A percentile compares a stretch with the other conserved stretches of the same genome.
Evolutionary conservation across 441 rosid genomes (phyloP).

Genomic region (Aquilaria agallochum): DNA sequence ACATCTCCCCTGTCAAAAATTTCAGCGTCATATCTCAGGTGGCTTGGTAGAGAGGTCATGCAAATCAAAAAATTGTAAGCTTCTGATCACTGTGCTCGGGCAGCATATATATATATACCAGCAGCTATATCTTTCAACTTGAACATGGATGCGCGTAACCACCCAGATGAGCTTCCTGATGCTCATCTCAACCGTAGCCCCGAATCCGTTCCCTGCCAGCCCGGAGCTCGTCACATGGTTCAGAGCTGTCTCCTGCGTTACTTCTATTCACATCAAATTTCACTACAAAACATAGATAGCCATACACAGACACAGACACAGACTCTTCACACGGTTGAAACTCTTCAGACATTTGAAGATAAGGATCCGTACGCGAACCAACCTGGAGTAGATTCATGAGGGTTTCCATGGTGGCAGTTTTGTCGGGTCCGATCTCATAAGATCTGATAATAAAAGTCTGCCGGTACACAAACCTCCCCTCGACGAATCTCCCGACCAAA

Average conservation of each 20-base stretch:
- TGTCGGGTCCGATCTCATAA: slow-evolving; percentile 52
- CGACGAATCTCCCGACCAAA: slow-evolving; percentile 40
- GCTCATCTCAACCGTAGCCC: slow-evolving; percentile 54
- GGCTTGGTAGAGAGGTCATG: too few relatives aligned
- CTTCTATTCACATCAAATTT: neutral
- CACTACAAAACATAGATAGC: too few relatives aligned
- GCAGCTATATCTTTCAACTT: slow-evolving; percentile 46
- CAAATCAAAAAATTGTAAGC: too few relatives aligned
- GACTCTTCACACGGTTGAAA: too few relatives aligned
- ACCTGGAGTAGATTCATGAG: slow-evolving; percentile 62
- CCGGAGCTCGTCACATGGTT: slow-evolving; percentile 56
- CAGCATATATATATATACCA: slow-evolving; percentile 24
- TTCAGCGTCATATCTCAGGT: neutral
- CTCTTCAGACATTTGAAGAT: neutral
- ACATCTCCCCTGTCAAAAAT: slow-evolving; percentile 45
- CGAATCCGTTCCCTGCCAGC: slow-evolving; percentile 46
- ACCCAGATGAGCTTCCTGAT: slow-evolving; percentile 52
- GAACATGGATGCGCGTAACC: slow-evolving; percentile 46
- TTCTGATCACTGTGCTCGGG: neutral
- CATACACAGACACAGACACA: too few relatives aligned
- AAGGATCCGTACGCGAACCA: neutral
- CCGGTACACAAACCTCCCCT: slow-evolving; percentile 32
- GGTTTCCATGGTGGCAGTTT: slow-evolving; percentile 61
- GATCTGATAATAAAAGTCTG: slow-evolving; percentile 48
- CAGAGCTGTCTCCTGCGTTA: slow-evolving; percentile 45